phyloP scores from a whole-genome alignment of 805 yeast genomes.

The Scheffersomyces coipomensis region DNA sequence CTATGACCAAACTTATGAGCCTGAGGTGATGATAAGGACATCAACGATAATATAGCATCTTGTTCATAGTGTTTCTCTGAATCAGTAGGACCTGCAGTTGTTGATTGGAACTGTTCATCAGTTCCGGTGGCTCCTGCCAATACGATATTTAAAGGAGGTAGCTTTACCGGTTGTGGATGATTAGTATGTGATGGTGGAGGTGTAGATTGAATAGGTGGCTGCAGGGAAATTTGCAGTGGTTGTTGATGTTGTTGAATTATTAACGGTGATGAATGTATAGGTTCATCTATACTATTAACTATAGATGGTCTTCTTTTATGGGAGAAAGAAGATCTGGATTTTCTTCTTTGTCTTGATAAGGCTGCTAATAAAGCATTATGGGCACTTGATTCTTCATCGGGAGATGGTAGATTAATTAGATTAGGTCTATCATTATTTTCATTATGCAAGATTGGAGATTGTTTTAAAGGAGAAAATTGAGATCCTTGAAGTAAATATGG shows the following conservation, averaged over 20 bases:
- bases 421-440: constrained; percentile 3
- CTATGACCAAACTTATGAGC: constrained; percentile 25
- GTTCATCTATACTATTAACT: not conserved
- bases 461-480: constrained; percentile 6
- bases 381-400: constrained; percentile 43
- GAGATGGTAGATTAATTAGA: constrained; percentile 17
- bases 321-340: constrained; percentile 19
- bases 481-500: constrained; percentile 1
- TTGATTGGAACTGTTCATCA: not conserved
- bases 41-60: constrained; percentile 55
- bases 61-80: constrained; percentile 36
- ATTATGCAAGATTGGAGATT: constrained; percentile 6
- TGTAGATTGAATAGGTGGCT: not conserved
- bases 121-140: constrained; percentile 4
- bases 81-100: not conserved
- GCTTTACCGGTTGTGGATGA: constrained; percentile 8
- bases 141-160: constrained; percentile 31
- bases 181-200: constrained; percentile 1
- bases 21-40: constrained; percentile 55
- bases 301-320: constrained; percentile 2
- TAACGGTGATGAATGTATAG: not conserved
- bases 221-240: not conserved
- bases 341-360: constrained; percentile 26
- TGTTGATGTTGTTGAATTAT: constrained; percentile 5
- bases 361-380: constrained; percentile 45